These are phyloP conservation scores for Scutellaria minor DNA, from an alignment of 257 asterid genomes.

Conservation along the genomic window DNA sequence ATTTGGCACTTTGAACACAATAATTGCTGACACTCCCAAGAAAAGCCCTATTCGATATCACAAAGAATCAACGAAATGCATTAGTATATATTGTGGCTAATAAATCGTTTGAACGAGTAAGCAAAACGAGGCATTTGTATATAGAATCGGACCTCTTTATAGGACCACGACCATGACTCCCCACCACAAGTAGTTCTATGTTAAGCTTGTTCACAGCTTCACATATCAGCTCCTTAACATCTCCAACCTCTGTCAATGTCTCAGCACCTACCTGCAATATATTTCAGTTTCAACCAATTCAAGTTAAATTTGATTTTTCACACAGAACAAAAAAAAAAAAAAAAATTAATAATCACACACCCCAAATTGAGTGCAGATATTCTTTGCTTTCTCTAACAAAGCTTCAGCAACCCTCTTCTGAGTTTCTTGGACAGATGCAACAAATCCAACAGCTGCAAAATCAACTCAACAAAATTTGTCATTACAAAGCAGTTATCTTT, in stretches of 20 bases:
- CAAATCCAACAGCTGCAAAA: slow-evolving; percentile 55
- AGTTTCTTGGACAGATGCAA: slow-evolving; percentile 48
- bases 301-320: neutral
- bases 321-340: neutral
- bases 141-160: slow-evolving; percentile 46
- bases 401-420: slow-evolving; percentile 42
- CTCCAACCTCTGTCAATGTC: slow-evolving; percentile 55
- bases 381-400: slow-evolving; percentile 57
- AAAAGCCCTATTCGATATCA: slow-evolving; percentile 52
- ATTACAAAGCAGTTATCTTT: neutral
- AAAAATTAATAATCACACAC: slow-evolving; percentile 31
- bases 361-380: slow-evolving; percentile 50
- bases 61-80: neutral
- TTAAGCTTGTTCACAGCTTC: slow-evolving; percentile 54
- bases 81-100: neutral
- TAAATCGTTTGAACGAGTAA: neutral
- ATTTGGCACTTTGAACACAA: slow-evolving; percentile 63
- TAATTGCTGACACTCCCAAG: slow-evolving; percentile 79
- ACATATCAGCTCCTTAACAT: slow-evolving; percentile 56
- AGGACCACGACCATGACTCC: slow-evolving; percentile 54
- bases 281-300: neutral
- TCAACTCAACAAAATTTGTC: too few species aligned
- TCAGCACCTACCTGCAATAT: slow-evolving; percentile 49
- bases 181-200: slow-evolving; percentile 50
- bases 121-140: neutral